Conservation (phyloP, 176 grass and related monocot species). For the Aegilops tauschii region DNA sequence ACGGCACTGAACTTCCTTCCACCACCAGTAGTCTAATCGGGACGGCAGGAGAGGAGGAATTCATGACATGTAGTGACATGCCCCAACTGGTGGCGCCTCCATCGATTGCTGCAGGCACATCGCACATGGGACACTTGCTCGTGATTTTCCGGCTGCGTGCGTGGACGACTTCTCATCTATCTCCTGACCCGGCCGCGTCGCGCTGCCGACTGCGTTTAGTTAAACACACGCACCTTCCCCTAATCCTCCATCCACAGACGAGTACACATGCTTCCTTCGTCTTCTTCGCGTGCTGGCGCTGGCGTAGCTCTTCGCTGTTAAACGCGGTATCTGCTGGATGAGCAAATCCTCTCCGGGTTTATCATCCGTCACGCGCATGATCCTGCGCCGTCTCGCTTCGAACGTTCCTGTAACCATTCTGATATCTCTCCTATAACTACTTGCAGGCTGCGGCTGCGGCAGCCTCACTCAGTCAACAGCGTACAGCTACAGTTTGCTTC, state of each 20-base stretch:
- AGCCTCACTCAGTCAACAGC: neutral
- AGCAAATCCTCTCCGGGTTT: slow-evolving; percentile 3
- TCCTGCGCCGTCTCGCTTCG: neutral
- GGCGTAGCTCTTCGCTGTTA: slow-evolving; percentile 21
- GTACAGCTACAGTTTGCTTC: neutral
- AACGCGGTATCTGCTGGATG: slow-evolving; percentile 27
- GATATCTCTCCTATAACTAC: neutral
- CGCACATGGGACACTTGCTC: neutral
- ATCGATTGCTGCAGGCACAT: neutral
- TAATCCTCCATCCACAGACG: neutral
- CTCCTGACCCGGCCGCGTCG: slow-evolving; percentile 24
- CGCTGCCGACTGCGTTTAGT: slow-evolving; percentile 1
- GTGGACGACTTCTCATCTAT: slow-evolving; percentile 21
- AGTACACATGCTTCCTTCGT: neutral
- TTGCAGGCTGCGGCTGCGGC: neutral
- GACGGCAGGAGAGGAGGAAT: neutral
- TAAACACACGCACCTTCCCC: neutral
- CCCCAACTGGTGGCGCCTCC: neutral
- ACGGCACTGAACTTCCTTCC: neutral
- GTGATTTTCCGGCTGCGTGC: slow-evolving; percentile 18
- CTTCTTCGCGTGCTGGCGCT: neutral
- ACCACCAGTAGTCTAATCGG: neutral
- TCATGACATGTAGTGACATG: neutral
- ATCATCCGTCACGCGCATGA: slow-evolving; percentile 1
- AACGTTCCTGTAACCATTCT: neutral